phyloP scores from a whole-genome alignment of 1,139 yeast genomes.

The Geotrichum klebahnii region DNA sequence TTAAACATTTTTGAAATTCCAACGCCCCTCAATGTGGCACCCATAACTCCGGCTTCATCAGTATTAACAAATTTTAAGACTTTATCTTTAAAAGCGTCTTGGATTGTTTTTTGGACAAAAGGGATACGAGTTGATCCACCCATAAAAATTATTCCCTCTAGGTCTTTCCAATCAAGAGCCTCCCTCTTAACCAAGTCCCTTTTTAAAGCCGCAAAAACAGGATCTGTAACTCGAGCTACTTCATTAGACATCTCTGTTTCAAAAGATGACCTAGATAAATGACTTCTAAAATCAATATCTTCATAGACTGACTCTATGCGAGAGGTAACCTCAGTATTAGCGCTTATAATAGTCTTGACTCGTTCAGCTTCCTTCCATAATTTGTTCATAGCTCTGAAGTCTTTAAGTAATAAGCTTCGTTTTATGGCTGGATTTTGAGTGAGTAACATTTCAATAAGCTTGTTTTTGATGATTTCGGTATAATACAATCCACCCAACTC shows the following conservation, averaged over 20 bases:
- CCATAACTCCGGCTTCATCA: slow-evolving; percentile 91
- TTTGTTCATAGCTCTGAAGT: slow-evolving; percentile 61
- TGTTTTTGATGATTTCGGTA: slow-evolving; percentile 59
- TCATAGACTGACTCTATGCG: slow-evolving; percentile 59
- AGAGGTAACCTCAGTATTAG: slow-evolving; percentile 70
- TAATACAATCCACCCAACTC: slow-evolving; percentile 70
- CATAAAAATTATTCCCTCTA: slow-evolving; percentile 69
- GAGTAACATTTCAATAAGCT: slow-evolving; percentile 56
- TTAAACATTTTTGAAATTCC: slow-evolving; percentile 57
- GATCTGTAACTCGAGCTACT: slow-evolving; percentile 48
- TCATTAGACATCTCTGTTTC: slow-evolving; percentile 54
- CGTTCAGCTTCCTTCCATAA: slow-evolving; percentile 81
- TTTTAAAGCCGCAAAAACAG: slow-evolving; percentile 54
- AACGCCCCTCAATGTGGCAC: slow-evolving; percentile 80
- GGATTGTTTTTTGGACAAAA: slow-evolving; percentile 59
- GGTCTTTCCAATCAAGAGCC: slow-evolving; percentile 39
- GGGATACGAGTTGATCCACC: slow-evolving; percentile 96
- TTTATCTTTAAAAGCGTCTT: slow-evolving; percentile 40
- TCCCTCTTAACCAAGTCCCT: slow-evolving; percentile 29
- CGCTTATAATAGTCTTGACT: slow-evolving; percentile 80
- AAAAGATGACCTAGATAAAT: slow-evolving; percentile 70
- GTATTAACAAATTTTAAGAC: slow-evolving; percentile 90
- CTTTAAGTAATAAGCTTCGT: slow-evolving; percentile 40
- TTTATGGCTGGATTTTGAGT: slow-evolving; percentile 31
- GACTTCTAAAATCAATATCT: slow-evolving; percentile 67